phyloP scores from a whole-genome alignment of 2,329 filamentous ascomycete species.

The Stromatinia cepivora region DNA sequence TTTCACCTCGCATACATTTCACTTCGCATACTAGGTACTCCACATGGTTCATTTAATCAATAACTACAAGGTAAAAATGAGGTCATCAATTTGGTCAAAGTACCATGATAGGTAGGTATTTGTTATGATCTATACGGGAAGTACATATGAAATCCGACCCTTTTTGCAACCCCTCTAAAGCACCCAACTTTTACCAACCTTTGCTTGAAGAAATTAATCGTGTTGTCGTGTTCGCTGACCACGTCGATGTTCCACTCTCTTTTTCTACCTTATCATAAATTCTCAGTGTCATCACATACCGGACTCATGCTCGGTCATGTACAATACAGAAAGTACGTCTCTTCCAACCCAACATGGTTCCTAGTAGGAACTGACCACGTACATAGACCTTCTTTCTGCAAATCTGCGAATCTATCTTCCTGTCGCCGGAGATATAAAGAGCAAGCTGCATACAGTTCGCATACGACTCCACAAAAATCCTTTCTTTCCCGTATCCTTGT shows the following conservation, averaged over 20 bases:
- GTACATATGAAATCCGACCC: neutral
- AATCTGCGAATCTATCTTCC: neutral
- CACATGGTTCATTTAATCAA: neutral
- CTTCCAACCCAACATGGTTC: too few relatives aligned
- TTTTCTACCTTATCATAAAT: neutral
- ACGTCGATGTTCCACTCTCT: slow-evolving; percentile 14
- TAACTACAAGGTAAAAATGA: neutral
- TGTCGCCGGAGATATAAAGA: neutral
- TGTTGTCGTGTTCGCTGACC: slow-evolving; percentile 13
- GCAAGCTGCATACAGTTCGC: neutral
- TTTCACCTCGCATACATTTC: neutral
- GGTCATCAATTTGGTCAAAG: neutral
- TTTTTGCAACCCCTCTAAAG: neutral
- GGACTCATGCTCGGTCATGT: neutral
- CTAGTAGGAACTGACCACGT: slow-evolving; percentile 5
- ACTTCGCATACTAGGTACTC: neutral
- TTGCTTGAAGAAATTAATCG: neutral
- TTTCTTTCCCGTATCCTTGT: slow-evolving; percentile 1
- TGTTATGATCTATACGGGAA: neutral
- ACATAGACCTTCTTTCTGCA: neutral
- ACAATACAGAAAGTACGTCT: neutral
- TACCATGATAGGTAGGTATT: slow-evolving; percentile 18
- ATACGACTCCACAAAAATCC: too few relatives aligned
- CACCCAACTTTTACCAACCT: neutral
- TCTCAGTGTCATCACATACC: neutral